phyloP scores from a whole-genome alignment of 345 rosid species.

The Dipteronia sinensis region DNA sequence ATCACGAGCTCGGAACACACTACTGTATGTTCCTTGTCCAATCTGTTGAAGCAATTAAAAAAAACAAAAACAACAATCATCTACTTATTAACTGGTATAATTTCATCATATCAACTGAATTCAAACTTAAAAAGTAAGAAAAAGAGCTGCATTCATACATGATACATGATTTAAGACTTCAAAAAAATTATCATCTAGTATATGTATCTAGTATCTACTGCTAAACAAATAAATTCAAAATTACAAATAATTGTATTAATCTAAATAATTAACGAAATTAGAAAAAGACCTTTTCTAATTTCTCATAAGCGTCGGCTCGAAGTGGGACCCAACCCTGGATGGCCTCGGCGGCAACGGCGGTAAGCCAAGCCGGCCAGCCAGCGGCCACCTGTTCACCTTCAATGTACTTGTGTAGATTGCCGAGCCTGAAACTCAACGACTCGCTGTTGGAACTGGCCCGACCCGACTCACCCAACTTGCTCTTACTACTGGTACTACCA shows the following conservation, averaged over 20 bases:
- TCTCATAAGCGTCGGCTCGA: slow-evolving; percentile 77
- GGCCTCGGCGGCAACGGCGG: slow-evolving; percentile 94
- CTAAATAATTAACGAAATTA: not conserved
- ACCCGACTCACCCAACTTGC: slow-evolving; percentile 75
- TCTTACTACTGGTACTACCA: slow-evolving; percentile 23
- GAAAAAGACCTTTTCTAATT: slow-evolving; percentile 77
- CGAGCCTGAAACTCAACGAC: slow-evolving; percentile 74
- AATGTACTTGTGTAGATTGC: slow-evolving; percentile 69
- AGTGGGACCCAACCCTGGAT: slow-evolving; percentile 97
- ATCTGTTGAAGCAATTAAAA: slow-evolving; percentile 51
- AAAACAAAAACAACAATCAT: not conserved
- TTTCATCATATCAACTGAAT: no score
- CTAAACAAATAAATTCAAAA: no score
- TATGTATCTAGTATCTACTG: no score
- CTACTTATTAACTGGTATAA: no score
- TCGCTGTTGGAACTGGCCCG: slow-evolving; percentile 69
- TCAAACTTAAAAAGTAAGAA: no score
- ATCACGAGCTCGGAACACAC: slow-evolving; percentile 89
- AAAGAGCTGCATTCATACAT: no score
- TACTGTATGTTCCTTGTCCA: slow-evolving; percentile 98
- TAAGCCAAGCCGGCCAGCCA: slow-evolving; percentile 99
- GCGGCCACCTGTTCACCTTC: slow-evolving; percentile 98
- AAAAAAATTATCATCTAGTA: no score
- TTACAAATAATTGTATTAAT: no score
- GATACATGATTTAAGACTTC: no score